A percentile compares a stretch with the other conserved stretches of the same genome.
These are phyloP conservation scores for Aureobasidium leucospermi DNA, from an alignment of 2,329 filamentous ascomycete species.

Conservation along the genomic window DNA sequence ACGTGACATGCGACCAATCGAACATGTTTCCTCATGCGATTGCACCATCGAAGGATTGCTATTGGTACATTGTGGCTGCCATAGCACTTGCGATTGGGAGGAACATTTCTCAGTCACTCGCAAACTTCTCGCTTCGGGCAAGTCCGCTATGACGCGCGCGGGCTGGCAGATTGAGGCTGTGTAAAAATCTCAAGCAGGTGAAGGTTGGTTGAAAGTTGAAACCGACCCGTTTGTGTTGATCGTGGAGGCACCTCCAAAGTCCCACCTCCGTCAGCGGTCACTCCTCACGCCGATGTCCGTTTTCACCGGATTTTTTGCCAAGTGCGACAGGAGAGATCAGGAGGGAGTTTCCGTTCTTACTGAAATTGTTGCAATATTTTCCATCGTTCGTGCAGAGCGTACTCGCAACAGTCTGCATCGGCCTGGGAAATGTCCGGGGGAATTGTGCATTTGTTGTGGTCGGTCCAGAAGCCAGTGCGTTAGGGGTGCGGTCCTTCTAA, in stretches of 20 bases:
- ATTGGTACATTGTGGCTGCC: neutral
- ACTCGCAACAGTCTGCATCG: neutral
- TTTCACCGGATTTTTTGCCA: neutral
- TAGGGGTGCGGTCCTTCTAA: neutral
- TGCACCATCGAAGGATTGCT: slow-evolving; percentile 3
- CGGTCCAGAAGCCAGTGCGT: neutral
- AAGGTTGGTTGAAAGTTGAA: slow-evolving; percentile 1
- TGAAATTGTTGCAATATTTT: neutral
- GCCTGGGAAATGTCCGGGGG: too few species aligned
- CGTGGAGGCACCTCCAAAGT: neutral
- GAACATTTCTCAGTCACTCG: neutral
- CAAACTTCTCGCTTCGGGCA: neutral
- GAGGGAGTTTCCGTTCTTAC: neutral
- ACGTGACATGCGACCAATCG: neutral
- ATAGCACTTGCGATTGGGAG: neutral
- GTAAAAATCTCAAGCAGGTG: neutral
- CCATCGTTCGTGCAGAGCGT: too few species aligned
- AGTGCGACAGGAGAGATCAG: neutral
- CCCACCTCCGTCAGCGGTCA: neutral
- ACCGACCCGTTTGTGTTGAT: neutral
- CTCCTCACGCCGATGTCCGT: neutral
- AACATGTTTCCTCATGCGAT: neutral
- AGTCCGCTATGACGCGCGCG: neutral
- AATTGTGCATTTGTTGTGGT: too few species aligned
- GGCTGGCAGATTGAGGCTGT: slow-evolving; percentile 2